phyloP scores from a whole-genome alignment of 495 filamentous ascomycete genomes.

The Pyrenopolyporus hunteri region DNA sequence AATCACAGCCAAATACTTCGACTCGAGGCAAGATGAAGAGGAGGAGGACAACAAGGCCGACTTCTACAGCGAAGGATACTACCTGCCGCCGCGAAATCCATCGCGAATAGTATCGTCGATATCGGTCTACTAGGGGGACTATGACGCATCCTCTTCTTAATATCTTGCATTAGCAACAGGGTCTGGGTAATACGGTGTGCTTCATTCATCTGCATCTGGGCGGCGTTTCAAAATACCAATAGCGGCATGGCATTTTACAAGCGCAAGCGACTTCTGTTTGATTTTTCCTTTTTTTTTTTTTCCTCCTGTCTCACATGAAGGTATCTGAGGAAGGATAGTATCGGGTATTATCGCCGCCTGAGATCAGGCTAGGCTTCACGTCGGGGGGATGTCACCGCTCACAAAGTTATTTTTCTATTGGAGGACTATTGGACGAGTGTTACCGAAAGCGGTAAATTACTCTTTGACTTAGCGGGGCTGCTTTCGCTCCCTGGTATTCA shows the following conservation, averaged over 20 bases:
- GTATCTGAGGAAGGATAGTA: constrained; percentile 19
- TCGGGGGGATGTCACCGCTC: constrained; percentile 41
- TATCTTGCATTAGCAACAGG: constrained; percentile 38
- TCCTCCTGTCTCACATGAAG: constrained; percentile 20
- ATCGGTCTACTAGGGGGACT: constrained; percentile 54
- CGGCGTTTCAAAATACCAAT: constrained; percentile 54
- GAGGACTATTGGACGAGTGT: constrained; percentile 33
- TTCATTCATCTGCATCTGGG: constrained; percentile 49
- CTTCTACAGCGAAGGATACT: constrained; percentile 68
- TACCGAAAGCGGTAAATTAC: constrained; percentile 42
- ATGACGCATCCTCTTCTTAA: constrained; percentile 41
- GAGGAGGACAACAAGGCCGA: constrained; percentile 48
- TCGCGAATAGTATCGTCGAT: constrained; percentile 54
- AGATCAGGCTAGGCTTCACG: constrained; percentile 21
- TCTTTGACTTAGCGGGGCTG: constrained; percentile 29
- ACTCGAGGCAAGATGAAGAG: constrained; percentile 42
- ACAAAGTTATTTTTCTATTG: constrained; percentile 35
- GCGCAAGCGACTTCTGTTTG: constrained; percentile 42
- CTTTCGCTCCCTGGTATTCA: constrained; percentile 40
- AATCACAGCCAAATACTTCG: constrained; percentile 58
- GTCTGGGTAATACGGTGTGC: constrained; percentile 35
- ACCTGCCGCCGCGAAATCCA: constrained; percentile 58
- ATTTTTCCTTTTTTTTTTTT: constrained; percentile 32
- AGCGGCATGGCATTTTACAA: constrained; percentile 44
- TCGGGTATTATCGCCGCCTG: constrained; percentile 31